Percentiles rank a stretch among this genome's conserved stretches.
phyloP scores from a whole-genome alignment of 1,284 basidiomycete species.

The Leccinum ponderosum region DNA sequence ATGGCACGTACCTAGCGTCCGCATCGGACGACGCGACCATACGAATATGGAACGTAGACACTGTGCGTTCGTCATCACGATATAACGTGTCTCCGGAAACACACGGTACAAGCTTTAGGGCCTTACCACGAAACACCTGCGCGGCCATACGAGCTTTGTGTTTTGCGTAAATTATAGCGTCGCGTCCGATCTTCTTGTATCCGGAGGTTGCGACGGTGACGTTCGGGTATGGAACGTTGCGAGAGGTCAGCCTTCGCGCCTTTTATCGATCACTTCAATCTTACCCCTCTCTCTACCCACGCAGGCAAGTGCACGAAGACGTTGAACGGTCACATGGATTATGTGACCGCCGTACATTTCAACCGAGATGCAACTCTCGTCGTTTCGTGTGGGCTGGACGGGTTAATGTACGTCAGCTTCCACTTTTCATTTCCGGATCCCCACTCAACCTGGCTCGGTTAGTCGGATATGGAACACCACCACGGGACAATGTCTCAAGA shows the following conservation, averaged over 20 bases:
- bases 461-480: conserved; percentile 96
- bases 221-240: conserved; percentile 91
- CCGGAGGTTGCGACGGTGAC: conserved; percentile 91
- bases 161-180: conserved; percentile 92
- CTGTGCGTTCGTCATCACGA: conserved; percentile 45
- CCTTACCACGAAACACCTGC: conserved; percentile 62
- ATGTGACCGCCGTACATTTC: conserved; percentile 92
- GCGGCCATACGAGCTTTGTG: conserved; percentile 86
- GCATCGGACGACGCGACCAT: conserved; percentile 89
- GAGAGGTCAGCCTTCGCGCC: conserved; percentile 50
- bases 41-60: conserved; percentile 83
- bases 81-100: not conserved
- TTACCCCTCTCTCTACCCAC: not conserved
- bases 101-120: conserved; percentile 46
- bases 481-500: conserved; percentile 95
- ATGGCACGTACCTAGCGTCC: conserved; percentile 80
- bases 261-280: not conserved
- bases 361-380: conserved; percentile 91
- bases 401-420: conserved; percentile 82
- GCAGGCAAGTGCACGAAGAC: conserved; percentile 80
- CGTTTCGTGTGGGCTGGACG: conserved; percentile 90
- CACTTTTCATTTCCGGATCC: not conserved
- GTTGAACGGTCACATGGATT: conserved; percentile 91
- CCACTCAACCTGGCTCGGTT: not conserved
- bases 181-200: conserved; percentile 85